Evolutionary conservation across 2,329 filamentous ascomycete genomes (phyloP).

Genomic region (Penicillium fuscoglaucum): DNA sequence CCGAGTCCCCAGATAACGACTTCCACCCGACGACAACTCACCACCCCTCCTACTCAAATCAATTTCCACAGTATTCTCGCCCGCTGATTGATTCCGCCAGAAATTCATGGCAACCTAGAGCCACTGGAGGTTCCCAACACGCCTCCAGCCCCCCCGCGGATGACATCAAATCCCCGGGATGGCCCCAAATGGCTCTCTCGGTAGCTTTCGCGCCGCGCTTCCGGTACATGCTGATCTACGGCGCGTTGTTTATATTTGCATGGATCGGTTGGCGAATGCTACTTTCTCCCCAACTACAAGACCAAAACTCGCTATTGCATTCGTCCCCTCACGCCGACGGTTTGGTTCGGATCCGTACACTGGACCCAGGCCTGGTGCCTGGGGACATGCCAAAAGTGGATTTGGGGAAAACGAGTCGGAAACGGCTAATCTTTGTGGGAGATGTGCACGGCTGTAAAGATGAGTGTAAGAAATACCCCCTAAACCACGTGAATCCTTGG

Average conservation of each 20-base stretch:
- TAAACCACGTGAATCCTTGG: background rate
- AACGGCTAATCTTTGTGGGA: conserved; percentile 76
- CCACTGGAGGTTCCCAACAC: conserved; percentile 22
- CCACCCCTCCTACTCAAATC: conserved; percentile 11
- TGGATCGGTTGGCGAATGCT: conserved; percentile 38
- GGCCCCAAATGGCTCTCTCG: conserved; percentile 22
- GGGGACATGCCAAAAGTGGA: conserved; percentile 20
- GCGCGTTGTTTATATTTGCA: conserved; percentile 34
- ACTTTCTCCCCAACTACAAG: conserved; percentile 34
- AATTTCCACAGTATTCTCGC: conserved; percentile 21
- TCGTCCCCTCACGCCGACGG: conserved; percentile 50
- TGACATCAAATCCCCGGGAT: conserved; percentile 21
- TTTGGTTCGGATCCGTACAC: conserved; percentile 51
- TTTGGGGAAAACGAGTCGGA: conserved; percentile 34
- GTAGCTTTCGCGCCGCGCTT: conserved; percentile 41
- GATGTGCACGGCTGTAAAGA: conserved; percentile 88
- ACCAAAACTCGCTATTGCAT: conserved; percentile 31
- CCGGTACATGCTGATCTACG: conserved; percentile 39
- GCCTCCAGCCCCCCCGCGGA: conserved; percentile 20
- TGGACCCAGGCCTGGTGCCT: conserved; percentile 52
- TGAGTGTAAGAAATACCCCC: conserved; percentile 52
- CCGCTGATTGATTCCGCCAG: conserved; percentile 41
- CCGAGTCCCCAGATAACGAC: conserved; percentile 31
- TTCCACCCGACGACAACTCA: conserved; percentile 15
- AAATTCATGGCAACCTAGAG: conserved; percentile 41